A percentile compares a stretch with the other conserved stretches of the same genome.
Evolutionary conservation across 768 basidiomycete genomes (phyloP).

Genomic region (Daedaleopsis sinensis): DNA sequence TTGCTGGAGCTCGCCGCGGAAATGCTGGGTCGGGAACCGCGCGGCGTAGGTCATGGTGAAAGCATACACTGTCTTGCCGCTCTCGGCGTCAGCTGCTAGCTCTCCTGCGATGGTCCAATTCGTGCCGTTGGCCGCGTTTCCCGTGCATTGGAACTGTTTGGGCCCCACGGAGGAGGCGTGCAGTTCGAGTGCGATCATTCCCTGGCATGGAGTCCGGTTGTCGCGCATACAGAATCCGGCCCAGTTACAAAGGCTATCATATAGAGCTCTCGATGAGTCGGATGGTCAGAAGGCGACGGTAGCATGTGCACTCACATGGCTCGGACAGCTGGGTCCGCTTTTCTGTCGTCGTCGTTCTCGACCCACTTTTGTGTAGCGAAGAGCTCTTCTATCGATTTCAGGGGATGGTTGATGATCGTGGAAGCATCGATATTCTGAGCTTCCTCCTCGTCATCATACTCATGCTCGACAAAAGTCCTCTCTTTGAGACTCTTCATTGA

Average conservation of each 20-base stretch:
- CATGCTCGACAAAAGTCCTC: conserved; percentile 2
- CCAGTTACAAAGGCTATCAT: background rate
- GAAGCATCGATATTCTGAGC: conserved; percentile 18
- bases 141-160: background rate
- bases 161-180: background rate
- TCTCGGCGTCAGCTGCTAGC: conserved; percentile 2
- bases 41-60: conserved; percentile 27
- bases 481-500: background rate
- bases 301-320: background rate
- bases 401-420: conserved; percentile 26
- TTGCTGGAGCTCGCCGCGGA: conserved; percentile 22
- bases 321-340: background rate
- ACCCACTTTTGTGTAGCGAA: background rate
- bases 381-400: background rate
- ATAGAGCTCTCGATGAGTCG: background rate
- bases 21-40: conserved; percentile 26
- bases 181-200: background rate
- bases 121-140: background rate
- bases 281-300: no score
- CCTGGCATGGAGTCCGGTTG: background rate
- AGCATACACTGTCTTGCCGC: background rate
- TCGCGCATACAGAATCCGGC: background rate
- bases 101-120: conserved; percentile 21
- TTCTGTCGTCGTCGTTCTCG: background rate
- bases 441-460: conserved; percentile 27